A percentile compares a stretch with the other conserved stretches of the same genome.
phyloP scores from a whole-genome alignment of 2,329 filamentous ascomycete species.

The Botryotinia calthae region DNA sequence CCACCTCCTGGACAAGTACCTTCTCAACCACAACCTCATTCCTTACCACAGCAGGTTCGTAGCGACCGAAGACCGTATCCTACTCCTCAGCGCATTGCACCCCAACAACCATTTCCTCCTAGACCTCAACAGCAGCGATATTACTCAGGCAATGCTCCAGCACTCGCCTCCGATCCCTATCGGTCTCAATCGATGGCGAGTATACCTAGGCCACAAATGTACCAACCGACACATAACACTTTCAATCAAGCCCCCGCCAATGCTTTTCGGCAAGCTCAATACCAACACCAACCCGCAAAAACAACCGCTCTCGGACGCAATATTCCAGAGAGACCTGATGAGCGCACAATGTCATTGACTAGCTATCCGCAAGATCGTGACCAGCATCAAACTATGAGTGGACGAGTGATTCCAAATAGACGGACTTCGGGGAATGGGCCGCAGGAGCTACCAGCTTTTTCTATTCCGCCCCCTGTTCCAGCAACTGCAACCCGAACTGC shows the following conservation, averaged over 20 bases:
- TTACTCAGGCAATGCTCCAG: slow-evolving; percentile 60
- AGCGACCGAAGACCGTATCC: slow-evolving; percentile 65
- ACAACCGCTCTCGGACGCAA: slow-evolving; percentile 90
- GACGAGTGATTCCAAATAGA: slow-evolving; percentile 82
- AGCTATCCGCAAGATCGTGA: slow-evolving; percentile 74
- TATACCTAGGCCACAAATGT: slow-evolving; percentile 68
- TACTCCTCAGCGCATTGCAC: slow-evolving; percentile 51
- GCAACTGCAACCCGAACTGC: slow-evolving; percentile 56
- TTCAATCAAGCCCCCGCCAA: slow-evolving; percentile 69
- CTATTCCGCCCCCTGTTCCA: slow-evolving; percentile 38
- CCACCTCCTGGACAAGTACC: slow-evolving; percentile 36
- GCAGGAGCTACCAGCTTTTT: slow-evolving; percentile 34
- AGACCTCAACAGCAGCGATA: slow-evolving; percentile 55
- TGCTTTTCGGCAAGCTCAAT: slow-evolving; percentile 75
- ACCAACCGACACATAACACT: slow-evolving; percentile 59
- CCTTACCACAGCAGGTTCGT: slow-evolving; percentile 58
- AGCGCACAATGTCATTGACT: slow-evolving; percentile 94
- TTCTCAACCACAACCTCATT: slow-evolving; percentile 53
- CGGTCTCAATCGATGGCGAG: slow-evolving; percentile 91
- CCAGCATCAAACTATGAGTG: slow-evolving; percentile 89
- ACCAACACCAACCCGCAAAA: slow-evolving; percentile 62
- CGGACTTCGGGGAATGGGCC: slow-evolving; percentile 42
- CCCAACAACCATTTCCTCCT: slow-evolving; percentile 46
- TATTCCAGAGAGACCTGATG: slow-evolving; percentile 87
- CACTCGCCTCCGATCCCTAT: slow-evolving; percentile 80